Conservation (phyloP, 2,329 filamentous ascomycete species). For the Aspergillus phoenicis region DNA sequence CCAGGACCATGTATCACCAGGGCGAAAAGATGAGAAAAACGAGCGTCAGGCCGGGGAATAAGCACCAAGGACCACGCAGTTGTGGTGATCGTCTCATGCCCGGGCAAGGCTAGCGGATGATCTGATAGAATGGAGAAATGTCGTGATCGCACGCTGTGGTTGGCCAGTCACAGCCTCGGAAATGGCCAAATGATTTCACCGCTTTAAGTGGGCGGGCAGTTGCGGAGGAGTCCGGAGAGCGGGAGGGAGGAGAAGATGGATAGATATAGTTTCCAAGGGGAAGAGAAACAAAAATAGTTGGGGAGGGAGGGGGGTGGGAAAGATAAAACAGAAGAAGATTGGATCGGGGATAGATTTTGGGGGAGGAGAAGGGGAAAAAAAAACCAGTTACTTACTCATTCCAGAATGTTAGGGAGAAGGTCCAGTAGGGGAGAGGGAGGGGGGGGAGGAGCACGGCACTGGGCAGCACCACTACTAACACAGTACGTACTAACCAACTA, state of each 20-base stretch:
- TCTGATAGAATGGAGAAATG: constrained; percentile 49
- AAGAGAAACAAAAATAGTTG: background rate
- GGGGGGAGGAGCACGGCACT: too few relatives aligned
- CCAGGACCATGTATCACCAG: constrained; percentile 14
- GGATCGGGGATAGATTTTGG: background rate
- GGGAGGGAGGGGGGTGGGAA: background rate
- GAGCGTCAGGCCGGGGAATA: constrained; percentile 12
- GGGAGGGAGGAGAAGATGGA: background rate
- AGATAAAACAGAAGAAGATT: background rate
- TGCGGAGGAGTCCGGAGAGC: background rate
- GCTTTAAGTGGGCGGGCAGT: constrained; percentile 15
- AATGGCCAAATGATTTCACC: constrained; percentile 21
- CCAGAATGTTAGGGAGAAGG: constrained; percentile 1
- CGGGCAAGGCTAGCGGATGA: constrained; percentile 37
- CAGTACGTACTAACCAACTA: too few relatives aligned
- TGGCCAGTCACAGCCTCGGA: constrained; percentile 27
- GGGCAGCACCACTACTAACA: too few relatives aligned
- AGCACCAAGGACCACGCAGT: constrained; percentile 11
- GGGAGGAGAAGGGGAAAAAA: background rate
- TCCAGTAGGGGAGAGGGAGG: background rate
- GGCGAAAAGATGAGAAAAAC: constrained; percentile 12
- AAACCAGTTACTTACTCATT: background rate
- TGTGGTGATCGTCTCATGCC: constrained; percentile 27
- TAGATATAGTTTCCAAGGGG: background rate
- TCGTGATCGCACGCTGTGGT: constrained; percentile 43